Evolutionary conservation across 164 flowering plant genomes (phyloP).

Genomic region (Stephania cephalantha): DNA sequence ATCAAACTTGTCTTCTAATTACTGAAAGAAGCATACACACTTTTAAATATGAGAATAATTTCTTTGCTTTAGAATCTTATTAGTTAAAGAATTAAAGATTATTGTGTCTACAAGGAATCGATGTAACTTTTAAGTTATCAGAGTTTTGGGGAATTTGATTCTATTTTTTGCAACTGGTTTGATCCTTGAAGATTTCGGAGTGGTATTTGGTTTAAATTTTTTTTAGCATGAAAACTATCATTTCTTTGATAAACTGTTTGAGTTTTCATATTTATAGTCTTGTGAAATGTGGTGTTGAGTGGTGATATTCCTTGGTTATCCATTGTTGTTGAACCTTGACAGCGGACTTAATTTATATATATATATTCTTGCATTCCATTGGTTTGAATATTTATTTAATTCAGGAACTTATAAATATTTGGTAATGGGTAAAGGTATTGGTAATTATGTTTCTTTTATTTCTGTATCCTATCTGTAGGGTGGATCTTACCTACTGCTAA

Average conservation of each 20-base stretch:
- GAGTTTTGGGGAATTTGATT: not conserved
- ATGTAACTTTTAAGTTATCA: not conserved
- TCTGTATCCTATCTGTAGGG: not conserved
- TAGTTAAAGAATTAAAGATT: no score
- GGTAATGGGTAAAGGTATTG: not conserved
- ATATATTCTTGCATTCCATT: not conserved
- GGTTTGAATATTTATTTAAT: not conserved
- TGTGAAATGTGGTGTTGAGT: not conserved
- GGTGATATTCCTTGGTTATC: not conserved
- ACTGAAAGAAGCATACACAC: not conserved
- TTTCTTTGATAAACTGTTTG: not conserved
- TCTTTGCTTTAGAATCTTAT: not conserved
- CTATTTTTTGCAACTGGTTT: not conserved
- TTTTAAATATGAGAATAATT: not conserved
- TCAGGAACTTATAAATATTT: not conserved
- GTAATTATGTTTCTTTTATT: not conserved
- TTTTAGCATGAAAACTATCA: not conserved
- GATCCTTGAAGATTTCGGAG: not conserved
- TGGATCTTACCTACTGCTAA: not conserved
- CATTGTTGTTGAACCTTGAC: not conserved
- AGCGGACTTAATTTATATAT: not conserved
- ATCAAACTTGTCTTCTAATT: not conserved
- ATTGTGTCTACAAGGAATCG: not conserved
- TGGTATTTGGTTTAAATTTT: not conserved
- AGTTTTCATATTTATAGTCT: not conserved